These are phyloP conservation scores for Mycocentrospora acerina DNA, from an alignment of 2,329 filamentous ascomycete species.

Conservation along the genomic window DNA sequence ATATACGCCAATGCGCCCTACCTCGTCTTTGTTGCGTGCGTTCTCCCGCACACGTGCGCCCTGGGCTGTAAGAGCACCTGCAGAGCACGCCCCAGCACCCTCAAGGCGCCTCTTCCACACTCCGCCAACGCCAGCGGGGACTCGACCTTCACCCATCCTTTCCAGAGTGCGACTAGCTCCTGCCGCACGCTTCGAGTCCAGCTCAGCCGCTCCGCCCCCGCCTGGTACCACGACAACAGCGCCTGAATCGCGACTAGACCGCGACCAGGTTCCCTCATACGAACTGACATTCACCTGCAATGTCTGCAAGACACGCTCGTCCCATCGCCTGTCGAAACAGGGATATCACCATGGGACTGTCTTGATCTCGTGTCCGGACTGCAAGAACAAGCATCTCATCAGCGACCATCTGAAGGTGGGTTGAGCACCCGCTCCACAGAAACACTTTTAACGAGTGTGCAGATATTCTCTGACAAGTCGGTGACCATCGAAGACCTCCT, in stretches of 20 bases:
- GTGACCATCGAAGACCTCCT: slow-evolving; percentile 78
- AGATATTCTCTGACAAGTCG: slow-evolving; percentile 71
- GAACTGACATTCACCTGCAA: slow-evolving; percentile 90
- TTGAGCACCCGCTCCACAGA: background rate
- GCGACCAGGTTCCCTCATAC: slow-evolving; percentile 66
- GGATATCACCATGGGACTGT: slow-evolving; percentile 91
- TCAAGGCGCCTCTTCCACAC: slow-evolving; percentile 28
- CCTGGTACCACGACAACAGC: slow-evolving; percentile 28
- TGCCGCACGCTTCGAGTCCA: slow-evolving; percentile 29
- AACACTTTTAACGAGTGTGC: slow-evolving; percentile 3
- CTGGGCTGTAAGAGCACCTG: slow-evolving; percentile 11
- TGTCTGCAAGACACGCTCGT: slow-evolving; percentile 76
- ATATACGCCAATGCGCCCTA: slow-evolving; percentile 23
- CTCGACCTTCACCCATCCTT: slow-evolving; percentile 18
- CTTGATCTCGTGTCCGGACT: slow-evolving; percentile 83
- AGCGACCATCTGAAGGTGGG: slow-evolving; percentile 76
- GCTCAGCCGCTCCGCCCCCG: slow-evolving; percentile 20
- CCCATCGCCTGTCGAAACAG: slow-evolving; percentile 86
- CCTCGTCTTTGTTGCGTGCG: slow-evolving; percentile 25
- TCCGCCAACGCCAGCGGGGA: slow-evolving; percentile 28
- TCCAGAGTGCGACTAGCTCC: slow-evolving; percentile 11
- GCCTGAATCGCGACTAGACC: slow-evolving; percentile 38
- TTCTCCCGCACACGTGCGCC: slow-evolving; percentile 20
- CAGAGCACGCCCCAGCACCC: slow-evolving; percentile 26
- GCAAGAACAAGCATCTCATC: slow-evolving; percentile 86